These are phyloP conservation scores for Yamadazyma takamatsuzukensis DNA, from an alignment of 805 yeast species.

Conservation along the genomic window DNA sequence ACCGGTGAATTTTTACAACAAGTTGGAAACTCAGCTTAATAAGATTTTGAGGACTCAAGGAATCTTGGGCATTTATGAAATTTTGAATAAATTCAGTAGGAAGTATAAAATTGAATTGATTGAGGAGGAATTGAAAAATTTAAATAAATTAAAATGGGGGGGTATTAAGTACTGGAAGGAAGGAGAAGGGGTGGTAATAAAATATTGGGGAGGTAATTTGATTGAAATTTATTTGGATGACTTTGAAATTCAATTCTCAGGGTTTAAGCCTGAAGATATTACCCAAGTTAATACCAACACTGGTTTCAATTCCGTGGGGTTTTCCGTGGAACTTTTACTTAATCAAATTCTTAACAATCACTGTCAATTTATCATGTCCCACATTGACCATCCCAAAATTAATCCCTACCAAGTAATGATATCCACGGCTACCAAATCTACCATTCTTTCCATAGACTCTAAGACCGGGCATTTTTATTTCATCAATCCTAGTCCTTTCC, in stretches of 20 bases:
- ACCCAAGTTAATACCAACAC: conserved; percentile 18
- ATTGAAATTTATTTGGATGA: conserved; percentile 53
- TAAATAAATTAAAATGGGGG: conserved; percentile 54
- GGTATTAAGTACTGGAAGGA: conserved; percentile 53
- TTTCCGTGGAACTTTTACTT: conserved; percentile 33
- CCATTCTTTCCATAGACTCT: conserved; percentile 38
- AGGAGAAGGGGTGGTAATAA: conserved; percentile 49
- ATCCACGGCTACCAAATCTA: conserved; percentile 27
- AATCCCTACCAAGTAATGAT: conserved; percentile 33
- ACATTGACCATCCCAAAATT: conserved; percentile 9
- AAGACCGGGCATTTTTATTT: conserved; percentile 39
- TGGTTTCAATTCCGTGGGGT: no score
- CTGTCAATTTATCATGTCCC: conserved; percentile 28
- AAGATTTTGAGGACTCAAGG: conserved; percentile 44
- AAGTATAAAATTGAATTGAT: conserved; percentile 61
- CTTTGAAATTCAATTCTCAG: conserved; percentile 50
- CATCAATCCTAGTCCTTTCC: conserved; percentile 36
- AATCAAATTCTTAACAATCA: conserved; percentile 37
- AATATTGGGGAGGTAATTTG: conserved; percentile 59
- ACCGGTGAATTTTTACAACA: conserved; percentile 29
- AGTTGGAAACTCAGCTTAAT: conserved; percentile 57
- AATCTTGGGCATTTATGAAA: conserved; percentile 50
- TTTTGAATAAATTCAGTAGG: conserved; percentile 57
- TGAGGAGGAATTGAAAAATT: conserved; percentile 51
- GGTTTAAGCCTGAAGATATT: conserved; percentile 51